These are phyloP conservation scores for Tuber calosporum DNA, from an alignment of 495 filamentous ascomycete genomes.

Conservation along the genomic window DNA sequence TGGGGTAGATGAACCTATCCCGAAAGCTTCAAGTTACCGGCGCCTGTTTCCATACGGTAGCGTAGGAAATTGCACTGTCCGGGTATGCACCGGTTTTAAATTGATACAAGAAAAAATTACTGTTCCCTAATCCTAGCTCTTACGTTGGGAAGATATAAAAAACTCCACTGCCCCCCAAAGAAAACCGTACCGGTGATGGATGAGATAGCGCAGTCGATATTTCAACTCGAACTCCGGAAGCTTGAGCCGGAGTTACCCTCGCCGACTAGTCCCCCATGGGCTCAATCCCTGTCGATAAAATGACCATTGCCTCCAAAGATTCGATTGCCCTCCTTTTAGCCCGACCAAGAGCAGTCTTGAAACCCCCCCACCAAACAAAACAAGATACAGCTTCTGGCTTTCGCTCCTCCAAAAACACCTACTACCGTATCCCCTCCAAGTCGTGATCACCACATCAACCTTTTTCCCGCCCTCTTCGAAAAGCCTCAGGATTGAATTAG, in stretches of 20 bases:
- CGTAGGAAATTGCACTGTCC: slow-evolving; percentile 32
- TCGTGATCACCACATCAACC: slow-evolving; percentile 32
- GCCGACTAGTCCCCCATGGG: neutral
- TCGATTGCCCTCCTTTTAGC: slow-evolving; percentile 20
- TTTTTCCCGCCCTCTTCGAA: slow-evolving; percentile 31
- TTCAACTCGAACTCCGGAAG: slow-evolving; percentile 39
- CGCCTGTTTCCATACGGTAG: slow-evolving; percentile 28
- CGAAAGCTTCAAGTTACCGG: slow-evolving; percentile 33
- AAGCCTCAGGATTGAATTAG: slow-evolving; percentile 42
- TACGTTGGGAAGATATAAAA: slow-evolving; percentile 41
- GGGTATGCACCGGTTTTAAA: slow-evolving; percentile 28
- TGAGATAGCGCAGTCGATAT: slow-evolving; percentile 38
- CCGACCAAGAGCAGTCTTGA: slow-evolving; percentile 29
- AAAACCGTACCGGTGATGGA: slow-evolving; percentile 35
- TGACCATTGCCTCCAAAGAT: slow-evolving; percentile 22
- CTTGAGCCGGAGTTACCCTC: slow-evolving; percentile 33
- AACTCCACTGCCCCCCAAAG: slow-evolving; percentile 28
- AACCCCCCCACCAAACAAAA: slow-evolving; percentile 40
- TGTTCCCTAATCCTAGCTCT: slow-evolving; percentile 36
- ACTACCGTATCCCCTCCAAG: slow-evolving; percentile 42
- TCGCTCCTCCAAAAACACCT: slow-evolving; percentile 41
- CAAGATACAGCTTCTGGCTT: slow-evolving; percentile 42
- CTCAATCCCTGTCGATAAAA: neutral
- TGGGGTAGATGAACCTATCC: slow-evolving; percentile 35
- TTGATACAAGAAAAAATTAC: slow-evolving; percentile 41